Percentiles rank a stretch among this genome's conserved stretches.
Conservation (phyloP, 116 monocot genomes). For the Papilionanthe hybrid region DNA sequence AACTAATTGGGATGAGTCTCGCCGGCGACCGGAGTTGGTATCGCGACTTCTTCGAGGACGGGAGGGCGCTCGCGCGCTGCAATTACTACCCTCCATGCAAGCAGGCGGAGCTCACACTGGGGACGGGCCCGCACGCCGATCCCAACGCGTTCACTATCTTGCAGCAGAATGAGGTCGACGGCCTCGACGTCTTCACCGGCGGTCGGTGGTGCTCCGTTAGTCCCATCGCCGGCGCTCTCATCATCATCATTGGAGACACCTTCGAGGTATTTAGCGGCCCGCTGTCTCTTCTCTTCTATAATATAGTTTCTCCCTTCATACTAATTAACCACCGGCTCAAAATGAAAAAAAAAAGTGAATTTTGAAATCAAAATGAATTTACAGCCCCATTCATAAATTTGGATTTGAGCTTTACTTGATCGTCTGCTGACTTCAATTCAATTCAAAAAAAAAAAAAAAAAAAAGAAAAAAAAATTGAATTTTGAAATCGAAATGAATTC, state of each 20-base stretch:
- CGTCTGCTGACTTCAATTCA: too few species aligned
- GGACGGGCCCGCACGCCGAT: conserved; percentile 80
- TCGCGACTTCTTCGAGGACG: conserved; percentile 49
- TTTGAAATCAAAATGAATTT: too few species aligned
- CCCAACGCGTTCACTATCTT: conserved; percentile 64
- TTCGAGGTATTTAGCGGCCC: conserved; percentile 41
- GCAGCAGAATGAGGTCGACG: conserved; percentile 62
- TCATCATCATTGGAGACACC: conserved; percentile 82
- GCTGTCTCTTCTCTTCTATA: not conserved
- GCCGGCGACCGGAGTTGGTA: conserved; percentile 27
- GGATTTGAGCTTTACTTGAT: too few species aligned
- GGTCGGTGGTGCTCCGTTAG: conserved; percentile 40
- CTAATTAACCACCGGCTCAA: too few species aligned
- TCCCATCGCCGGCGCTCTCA: conserved; percentile 42
- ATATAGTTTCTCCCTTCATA: too few species aligned
- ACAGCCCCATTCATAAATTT: too few species aligned
- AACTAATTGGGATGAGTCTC: conserved; percentile 45
- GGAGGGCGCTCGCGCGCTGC: conserved; percentile 57
- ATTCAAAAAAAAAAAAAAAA: too few species aligned
- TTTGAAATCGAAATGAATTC: too few species aligned
- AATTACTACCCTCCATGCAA: conserved; percentile 79
- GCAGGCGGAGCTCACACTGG: conserved; percentile 58
- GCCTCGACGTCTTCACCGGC: conserved; percentile 60
- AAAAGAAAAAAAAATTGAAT: too few species aligned
- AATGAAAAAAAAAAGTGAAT: too few species aligned